These are phyloP conservation scores for Bipolaris cookei DNA, from an alignment of 2,329 filamentous ascomycete genomes.

Conservation along the genomic window DNA sequence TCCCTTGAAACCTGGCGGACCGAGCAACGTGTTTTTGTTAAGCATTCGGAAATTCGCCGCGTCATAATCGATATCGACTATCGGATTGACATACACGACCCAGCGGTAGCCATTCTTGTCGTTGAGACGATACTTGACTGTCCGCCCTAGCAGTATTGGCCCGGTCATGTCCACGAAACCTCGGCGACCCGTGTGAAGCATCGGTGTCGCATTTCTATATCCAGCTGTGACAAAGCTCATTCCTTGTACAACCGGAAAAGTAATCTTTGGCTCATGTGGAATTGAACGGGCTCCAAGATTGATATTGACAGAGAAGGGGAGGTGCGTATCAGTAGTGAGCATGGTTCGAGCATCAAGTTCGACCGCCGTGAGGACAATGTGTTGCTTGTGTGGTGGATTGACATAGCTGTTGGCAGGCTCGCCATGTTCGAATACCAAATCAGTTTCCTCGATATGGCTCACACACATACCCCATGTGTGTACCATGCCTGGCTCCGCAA, in stretches of 20 bases:
- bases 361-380: conserved; percentile 76
- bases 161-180: conserved; percentile 72
- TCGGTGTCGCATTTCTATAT: conserved; percentile 73
- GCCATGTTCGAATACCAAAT: conserved; percentile 68
- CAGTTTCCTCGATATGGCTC: conserved; percentile 68
- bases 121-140: conserved; percentile 76
- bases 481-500: conserved; percentile 67
- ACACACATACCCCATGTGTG: conserved; percentile 18
- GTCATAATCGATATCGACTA: conserved; percentile 60
- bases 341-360: conserved; percentile 70
- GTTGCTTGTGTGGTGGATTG: conserved; percentile 79
- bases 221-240: conserved; percentile 84
- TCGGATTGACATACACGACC: conserved; percentile 74
- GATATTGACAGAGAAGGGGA: conserved; percentile 68
- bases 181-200: conserved; percentile 72
- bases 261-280: conserved; percentile 66
- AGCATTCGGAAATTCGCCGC: conserved; percentile 68
- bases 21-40: conserved; percentile 69
- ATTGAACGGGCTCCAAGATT: conserved; percentile 64
- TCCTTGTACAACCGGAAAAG: conserved; percentile 85
- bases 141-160: conserved; percentile 63
- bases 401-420: conserved; percentile 61
- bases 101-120: conserved; percentile 73
- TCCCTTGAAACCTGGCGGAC: conserved; percentile 73
- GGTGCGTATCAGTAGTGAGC: conserved; percentile 60